Base-by-base conservation (phyloP, 306 rosid species). In the Medicago ruthenica region DNA sequence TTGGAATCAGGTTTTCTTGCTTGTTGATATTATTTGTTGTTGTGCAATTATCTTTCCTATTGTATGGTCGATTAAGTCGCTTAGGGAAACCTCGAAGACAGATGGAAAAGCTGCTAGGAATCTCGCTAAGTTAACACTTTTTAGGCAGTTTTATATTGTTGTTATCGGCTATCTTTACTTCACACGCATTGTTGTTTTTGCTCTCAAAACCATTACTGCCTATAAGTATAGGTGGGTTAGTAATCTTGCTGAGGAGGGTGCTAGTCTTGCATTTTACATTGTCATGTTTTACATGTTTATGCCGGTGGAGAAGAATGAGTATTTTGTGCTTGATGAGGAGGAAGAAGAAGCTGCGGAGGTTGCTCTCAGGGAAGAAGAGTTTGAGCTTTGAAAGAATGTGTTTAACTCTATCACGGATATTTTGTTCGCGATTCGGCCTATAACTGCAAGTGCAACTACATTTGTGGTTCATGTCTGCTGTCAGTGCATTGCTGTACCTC, bases 141-240 rank as follows among this genome's bases (percentile, higher is more conserved):
- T 92, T 77, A 83, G 98, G 80, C 98, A 89, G 48, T 92, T 92
- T 47, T 92, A 92, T 75, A 85, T 92, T 69, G 92, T 90, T 50
- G 98, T 92, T 8, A 90, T 92, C 53, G 94, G 98, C 3, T 92
- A 92, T 75, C 76, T 92, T 81, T 92, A 92, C 31, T 92, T 92
- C 80, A 92, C 98, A 0, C 80, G 96, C 34, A 90, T 92, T 0
- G 96, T 90, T 0, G 98, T 88, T n/a, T 92, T 90, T 24, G 98
- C 96, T 1, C 88, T 92, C 1, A 87, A 80, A 72, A 92, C 92
- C 15, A 90, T 92, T 39, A 90, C 96, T 4, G 96, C 98, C 0
- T 92, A 92, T 37, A 90, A 92, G 91, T 92, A 88, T 80, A 89
- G 84, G 80, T 92, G 98, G 98, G 98, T 89, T 24, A 90, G 96